Conservation (phyloP, 768 basidiomycete genomes). For the Lentinus tigrinus region DNA sequence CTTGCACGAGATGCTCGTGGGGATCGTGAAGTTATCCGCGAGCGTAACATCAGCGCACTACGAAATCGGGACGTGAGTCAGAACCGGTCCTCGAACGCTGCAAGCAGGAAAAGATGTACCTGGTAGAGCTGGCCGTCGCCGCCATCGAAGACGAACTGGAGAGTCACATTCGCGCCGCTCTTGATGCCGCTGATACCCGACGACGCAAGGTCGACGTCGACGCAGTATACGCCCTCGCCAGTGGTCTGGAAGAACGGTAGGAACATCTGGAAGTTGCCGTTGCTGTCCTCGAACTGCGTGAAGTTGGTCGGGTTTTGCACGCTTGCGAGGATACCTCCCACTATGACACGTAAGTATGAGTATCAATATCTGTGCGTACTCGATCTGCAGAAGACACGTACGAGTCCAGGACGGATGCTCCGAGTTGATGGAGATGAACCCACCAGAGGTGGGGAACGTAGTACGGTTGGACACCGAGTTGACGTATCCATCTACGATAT, state of each 20-base stretch:
- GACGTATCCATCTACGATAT: conserved; percentile 59
- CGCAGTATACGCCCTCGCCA: conserved; percentile 65
- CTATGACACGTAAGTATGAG: conserved; percentile 33
- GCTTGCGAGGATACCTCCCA: conserved; percentile 55
- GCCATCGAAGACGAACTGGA: conserved; percentile 66
- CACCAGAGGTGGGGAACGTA: conserved; percentile 64
- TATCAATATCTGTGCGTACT: too few relatives aligned
- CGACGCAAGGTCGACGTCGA: conserved; percentile 58
- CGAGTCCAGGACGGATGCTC: conserved; percentile 64
- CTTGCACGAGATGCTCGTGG: conserved; percentile 40
- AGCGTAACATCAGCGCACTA: conserved; percentile 83
- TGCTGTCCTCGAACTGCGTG: conserved; percentile 53
- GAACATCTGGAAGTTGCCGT: conserved; percentile 30
- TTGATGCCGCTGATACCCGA: conserved; percentile 49
- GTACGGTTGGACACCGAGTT: conserved; percentile 54
- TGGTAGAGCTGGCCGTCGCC: conserved; percentile 76
- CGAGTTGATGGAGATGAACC: conserved; percentile 61
- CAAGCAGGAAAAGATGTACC: conserved; percentile 33
- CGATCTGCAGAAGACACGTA: conserved; percentile 33
- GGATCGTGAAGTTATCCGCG: conserved; percentile 48
- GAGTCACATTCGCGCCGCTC: conserved; percentile 71
- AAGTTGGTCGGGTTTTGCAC: conserved; percentile 61
- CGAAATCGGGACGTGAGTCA: background rate
- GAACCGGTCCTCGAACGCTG: too few relatives aligned
- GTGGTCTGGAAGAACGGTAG: conserved; percentile 48